phyloP scores from a whole-genome alignment of 345 rosid species.

The Gossypium arboreum region DNA sequence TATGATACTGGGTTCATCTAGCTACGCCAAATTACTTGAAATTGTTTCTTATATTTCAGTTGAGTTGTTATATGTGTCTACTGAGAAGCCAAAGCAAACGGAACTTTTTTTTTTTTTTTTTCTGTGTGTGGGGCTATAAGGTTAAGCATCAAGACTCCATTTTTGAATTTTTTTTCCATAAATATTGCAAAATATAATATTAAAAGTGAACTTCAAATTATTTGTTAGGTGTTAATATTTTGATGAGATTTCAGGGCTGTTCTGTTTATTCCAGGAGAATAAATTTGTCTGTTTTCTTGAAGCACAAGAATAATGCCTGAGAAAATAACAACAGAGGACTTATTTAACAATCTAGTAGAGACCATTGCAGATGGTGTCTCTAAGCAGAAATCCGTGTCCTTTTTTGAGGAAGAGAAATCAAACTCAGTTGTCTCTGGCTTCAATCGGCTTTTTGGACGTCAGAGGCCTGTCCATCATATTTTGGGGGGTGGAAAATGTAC shows the following conservation, averaged over 20 bases:
- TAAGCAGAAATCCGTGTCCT: constrained; percentile 58
- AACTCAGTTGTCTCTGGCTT: constrained; percentile 48
- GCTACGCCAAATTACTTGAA: not conserved
- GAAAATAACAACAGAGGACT: constrained; percentile 53
- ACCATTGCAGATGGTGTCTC: constrained; percentile 51
- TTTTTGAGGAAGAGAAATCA: constrained; percentile 53
- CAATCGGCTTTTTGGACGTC: constrained; percentile 74
- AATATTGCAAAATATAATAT: not conserved
- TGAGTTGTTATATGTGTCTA: not conserved
- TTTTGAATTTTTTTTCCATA: not conserved
- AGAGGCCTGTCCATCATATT: constrained; percentile 64
- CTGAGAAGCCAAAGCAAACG: not conserved
- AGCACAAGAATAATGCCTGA: constrained; percentile 63
- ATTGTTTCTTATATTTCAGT: not conserved
- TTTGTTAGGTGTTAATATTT: not conserved
- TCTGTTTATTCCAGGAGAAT: constrained; percentile 2
- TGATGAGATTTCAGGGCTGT: not conserved
- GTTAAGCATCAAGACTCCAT: not conserved
- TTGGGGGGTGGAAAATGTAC: constrained; percentile 94
- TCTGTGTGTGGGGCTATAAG: not conserved
- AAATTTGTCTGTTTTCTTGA: constrained; percentile 17
- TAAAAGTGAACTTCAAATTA: not conserved
- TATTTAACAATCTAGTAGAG: constrained; percentile 57
- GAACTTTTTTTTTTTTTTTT: too few species aligned
- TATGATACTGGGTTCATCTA: not conserved